Base-by-base conservation (phyloP, 1,284 basidiomycete species). In the Tilletia walkeri region DNA sequence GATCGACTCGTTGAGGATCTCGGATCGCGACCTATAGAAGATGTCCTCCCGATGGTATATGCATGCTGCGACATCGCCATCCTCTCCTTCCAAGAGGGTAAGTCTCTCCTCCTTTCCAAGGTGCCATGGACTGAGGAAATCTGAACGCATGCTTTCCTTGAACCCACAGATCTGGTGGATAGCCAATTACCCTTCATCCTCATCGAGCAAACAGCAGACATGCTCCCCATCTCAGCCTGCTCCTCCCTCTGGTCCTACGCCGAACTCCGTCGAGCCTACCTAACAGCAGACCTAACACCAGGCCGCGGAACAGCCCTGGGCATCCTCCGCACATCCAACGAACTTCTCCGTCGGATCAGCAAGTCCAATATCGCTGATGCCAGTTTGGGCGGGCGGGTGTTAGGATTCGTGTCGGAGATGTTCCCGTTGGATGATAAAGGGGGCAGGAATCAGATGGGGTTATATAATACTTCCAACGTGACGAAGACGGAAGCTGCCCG, bases 351-450 rank as follows among this genome's bases (percentile, higher is more conserved):
- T 18, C 88, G 94, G 1, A 86, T 95, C 14, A 92, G 91, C 36
- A 93, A 93, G 84, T 91, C 89, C 80, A 92, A 92, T 67, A 87
- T 88, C 9, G 89, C 89, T 48, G 81, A 85, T 67, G 92, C 92
- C 2, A 89, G 91, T 76, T 92, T 95, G 81, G 92, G 91, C 74
- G 94, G 94, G 1, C 88, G 92, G 1, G 93, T 95, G 78, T 86
- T 94, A 78, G 91, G 91, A 1, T 92, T 94, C 82, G 85, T 95
- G 65, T 92, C 91, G 72, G 88, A 88, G 0, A 92, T 93, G 0
- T 95, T 94, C 79, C 92, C 92, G 3, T 84, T 95, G 9, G 91
- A 91, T 2, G 93, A 95, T 83, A 86, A 92, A 65, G 94, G 92
- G 82, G 93, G 93, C 48, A 93, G 95, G 61, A 95, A 95, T 83